phyloP scores from a whole-genome alignment of 228 moss, liverwort and hornwort species.

The Sphagnum magellanicum region DNA sequence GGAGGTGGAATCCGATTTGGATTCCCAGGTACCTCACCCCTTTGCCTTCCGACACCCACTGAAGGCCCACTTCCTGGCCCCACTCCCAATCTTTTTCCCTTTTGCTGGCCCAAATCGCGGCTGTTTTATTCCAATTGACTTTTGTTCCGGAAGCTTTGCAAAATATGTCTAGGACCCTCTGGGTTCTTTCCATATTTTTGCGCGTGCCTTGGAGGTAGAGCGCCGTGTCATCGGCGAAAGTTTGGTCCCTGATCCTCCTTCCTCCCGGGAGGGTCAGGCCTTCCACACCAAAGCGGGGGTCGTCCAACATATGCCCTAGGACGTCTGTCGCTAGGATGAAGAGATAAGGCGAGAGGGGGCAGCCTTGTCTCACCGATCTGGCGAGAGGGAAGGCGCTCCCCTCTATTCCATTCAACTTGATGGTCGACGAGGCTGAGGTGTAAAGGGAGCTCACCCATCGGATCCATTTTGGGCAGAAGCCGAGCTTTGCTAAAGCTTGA shows the following conservation, averaged over 20 bases:
- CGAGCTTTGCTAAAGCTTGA: not conserved
- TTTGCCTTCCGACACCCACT: not conserved
- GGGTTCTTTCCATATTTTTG: not conserved
- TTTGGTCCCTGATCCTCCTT: not conserved
- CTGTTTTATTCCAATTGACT: slow-evolving; percentile 1
- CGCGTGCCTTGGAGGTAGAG: not conserved
- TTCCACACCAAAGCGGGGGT: not conserved
- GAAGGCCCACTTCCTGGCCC: not conserved
- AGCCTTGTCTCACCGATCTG: not conserved
- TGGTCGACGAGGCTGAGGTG: not conserved
- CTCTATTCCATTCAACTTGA: not conserved
- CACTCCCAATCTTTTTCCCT: not conserved
- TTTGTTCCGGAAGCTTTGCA: not conserved
- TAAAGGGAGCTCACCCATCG: not conserved
- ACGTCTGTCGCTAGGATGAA: not conserved
- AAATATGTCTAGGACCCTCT: not conserved
- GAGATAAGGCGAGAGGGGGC: not conserved
- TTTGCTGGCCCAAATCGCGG: not conserved
- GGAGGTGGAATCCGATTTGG: not conserved
- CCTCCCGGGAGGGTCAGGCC: not conserved
- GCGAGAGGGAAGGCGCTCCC: not conserved
- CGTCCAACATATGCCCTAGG: not conserved
- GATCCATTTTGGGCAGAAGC: not conserved
- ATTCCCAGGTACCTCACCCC: not conserved
- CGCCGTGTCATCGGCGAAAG: slow-evolving; percentile 1